These are phyloP conservation scores for Larix kaempferi DNA, from an alignment of 75 land plant genomes.

Conservation along the genomic window DNA sequence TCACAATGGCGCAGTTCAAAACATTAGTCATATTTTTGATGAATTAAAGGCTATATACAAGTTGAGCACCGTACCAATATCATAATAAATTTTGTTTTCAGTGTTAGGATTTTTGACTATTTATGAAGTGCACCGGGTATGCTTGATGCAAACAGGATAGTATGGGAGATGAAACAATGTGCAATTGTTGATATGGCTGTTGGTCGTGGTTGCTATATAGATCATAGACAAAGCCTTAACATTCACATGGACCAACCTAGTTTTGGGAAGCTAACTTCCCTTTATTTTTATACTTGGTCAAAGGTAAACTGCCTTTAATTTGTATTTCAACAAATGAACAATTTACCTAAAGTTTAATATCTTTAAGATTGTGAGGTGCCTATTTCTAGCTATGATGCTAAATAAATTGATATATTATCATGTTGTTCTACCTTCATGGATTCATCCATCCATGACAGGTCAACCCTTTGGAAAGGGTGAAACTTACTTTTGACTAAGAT, in stretches of 20 bases:
- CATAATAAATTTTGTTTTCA: background rate
- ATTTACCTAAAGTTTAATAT: background rate
- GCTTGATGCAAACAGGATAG: slow-evolving; percentile 53
- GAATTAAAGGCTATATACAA: slow-evolving; percentile 74
- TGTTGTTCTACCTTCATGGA: background rate
- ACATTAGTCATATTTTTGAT: slow-evolving; percentile 59
- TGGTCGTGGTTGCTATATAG: slow-evolving; percentile 89
- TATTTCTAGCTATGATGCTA: background rate
- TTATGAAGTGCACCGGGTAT: background rate
- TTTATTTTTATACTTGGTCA: slow-evolving; percentile 91
- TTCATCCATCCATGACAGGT: no score
- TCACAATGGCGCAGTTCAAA: slow-evolving; percentile 81
- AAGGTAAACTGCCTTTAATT: slow-evolving; percentile 34
- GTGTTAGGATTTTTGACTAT: background rate
- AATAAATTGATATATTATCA: background rate
- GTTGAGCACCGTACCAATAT: slow-evolving; percentile 16
- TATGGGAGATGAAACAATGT: slow-evolving; percentile 96
- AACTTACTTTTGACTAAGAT: no score
- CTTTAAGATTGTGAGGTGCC: background rate
- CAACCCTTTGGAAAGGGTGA: no score
- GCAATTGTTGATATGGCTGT: slow-evolving; percentile 93
- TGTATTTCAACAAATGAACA: background rate
- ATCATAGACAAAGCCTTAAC: slow-evolving; percentile 94
- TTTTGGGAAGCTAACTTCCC: slow-evolving; percentile 81
- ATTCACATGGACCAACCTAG: slow-evolving; percentile 96